Conservation (phyloP, 176 grass and related monocot species). For the Oryza brachyantha region DNA sequence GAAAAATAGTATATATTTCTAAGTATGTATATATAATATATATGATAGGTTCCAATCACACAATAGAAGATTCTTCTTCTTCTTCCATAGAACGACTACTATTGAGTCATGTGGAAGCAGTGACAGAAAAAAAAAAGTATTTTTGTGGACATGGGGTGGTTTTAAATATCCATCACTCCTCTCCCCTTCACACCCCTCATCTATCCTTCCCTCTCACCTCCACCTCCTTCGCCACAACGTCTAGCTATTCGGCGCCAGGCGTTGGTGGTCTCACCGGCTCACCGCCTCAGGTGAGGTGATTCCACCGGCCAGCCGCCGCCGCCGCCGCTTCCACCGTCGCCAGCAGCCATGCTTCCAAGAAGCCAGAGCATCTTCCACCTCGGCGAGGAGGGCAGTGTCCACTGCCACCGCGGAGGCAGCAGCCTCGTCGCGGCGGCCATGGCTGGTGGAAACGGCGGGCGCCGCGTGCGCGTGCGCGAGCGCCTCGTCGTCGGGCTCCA, state of each 20-base stretch:
- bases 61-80: slow-evolving; percentile 29
- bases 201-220: background rate
- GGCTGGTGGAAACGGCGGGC: background rate
- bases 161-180: slow-evolving; percentile 58
- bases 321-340: background rate
- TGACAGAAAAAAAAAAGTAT: slow-evolving; percentile 2
- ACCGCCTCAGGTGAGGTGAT: background rate
- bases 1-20: too few species aligned
- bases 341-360: slow-evolving; percentile 44
- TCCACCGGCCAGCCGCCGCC: slow-evolving; percentile 4
- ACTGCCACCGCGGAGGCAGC: slow-evolving; percentile 9
- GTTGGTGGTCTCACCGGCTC: background rate
- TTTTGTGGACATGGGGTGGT: slow-evolving; percentile 33
- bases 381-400: slow-evolving; percentile 42
- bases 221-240: background rate
- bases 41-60: too few species aligned
- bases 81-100: background rate
- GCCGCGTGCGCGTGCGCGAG: slow-evolving; percentile 7
- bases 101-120: slow-evolving; percentile 36
- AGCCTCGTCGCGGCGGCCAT: background rate
- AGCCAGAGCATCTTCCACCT: slow-evolving; percentile 63
- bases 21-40: too few species aligned
- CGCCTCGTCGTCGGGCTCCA: slow-evolving; percentile 43
- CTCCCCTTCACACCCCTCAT: slow-evolving; percentile 16
- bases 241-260: background rate